Percentiles rank a stretch among this genome's conserved stretches.
Conservation (phyloP, 2,329 filamentous ascomycete genomes). For the Pseudogymnoascus sp. region DNA sequence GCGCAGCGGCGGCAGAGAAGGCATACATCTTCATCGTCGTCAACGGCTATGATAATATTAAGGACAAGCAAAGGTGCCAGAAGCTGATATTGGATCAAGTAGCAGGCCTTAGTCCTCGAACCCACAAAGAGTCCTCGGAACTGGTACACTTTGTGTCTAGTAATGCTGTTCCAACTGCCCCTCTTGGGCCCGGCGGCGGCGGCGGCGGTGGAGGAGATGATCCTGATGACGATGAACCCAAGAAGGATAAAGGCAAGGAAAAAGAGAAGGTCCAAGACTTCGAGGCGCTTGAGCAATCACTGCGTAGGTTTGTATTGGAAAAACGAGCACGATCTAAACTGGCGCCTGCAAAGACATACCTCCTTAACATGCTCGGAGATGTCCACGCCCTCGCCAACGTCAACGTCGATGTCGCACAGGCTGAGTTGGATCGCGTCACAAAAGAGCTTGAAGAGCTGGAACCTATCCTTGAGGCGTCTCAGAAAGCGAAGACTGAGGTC, state of each 20-base stretch:
- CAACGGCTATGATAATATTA: slow-evolving; percentile 91
- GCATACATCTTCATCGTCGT: slow-evolving; percentile 99
- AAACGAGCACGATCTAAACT: slow-evolving; percentile 93
- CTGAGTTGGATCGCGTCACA: slow-evolving; percentile 75
- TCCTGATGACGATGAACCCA: slow-evolving; percentile 39
- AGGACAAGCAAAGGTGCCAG: slow-evolving; percentile 83
- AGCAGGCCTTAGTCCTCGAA: slow-evolving; percentile 76
- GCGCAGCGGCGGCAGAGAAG: slow-evolving; percentile 90
- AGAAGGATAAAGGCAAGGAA: slow-evolving; percentile 71
- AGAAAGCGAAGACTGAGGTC: slow-evolving; percentile 70
- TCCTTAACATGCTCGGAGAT: slow-evolving; percentile 87
- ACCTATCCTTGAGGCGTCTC: slow-evolving; percentile 75
- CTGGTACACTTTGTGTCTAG: slow-evolving; percentile 97
- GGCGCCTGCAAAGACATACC: slow-evolving; percentile 89
- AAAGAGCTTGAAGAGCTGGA: slow-evolving; percentile 75
- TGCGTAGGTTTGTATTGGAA: slow-evolving; percentile 89
- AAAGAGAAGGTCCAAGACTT: slow-evolving; percentile 86
- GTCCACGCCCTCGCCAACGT: slow-evolving; percentile 74
- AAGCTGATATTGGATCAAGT: slow-evolving; percentile 92
- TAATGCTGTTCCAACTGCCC: slow-evolving; percentile 76
- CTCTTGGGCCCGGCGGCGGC: slow-evolving; percentile 47
- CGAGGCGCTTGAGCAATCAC: slow-evolving; percentile 75
- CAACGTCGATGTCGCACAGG: slow-evolving; percentile 78
- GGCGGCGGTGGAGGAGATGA: slow-evolving; percentile 46
- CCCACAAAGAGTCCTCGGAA: slow-evolving; percentile 84